Evolutionary conservation across 805 yeast genomes (phyloP).

Genomic region (Torulaspora delbrueckii): DNA sequence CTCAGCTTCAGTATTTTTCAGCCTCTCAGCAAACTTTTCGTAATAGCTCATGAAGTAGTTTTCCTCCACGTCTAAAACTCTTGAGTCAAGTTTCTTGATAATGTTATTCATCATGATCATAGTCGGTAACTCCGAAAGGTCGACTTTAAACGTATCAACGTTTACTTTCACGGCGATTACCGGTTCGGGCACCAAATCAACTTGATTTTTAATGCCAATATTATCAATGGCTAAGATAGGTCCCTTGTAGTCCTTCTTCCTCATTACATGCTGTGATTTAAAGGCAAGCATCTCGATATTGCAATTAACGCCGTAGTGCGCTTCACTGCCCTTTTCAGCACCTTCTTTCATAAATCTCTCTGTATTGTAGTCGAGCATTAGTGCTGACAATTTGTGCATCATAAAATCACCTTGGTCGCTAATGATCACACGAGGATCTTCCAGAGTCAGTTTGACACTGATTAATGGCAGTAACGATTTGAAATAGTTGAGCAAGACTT

Average conservation of each 20-base stretch:
- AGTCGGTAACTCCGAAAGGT: slow-evolving; percentile 30
- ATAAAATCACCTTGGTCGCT: slow-evolving; percentile 32
- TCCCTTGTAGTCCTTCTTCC: slow-evolving; percentile 13
- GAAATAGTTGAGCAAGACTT: slow-evolving; percentile 15
- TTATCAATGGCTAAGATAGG: slow-evolving; percentile 23
- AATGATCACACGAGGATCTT: slow-evolving; percentile 37
- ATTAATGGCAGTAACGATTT: slow-evolving; percentile 34
- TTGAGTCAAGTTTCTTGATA: slow-evolving; percentile 23
- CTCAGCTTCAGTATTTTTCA: slow-evolving; percentile 18
- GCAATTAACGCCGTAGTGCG: slow-evolving; percentile 19
- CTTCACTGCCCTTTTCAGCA: slow-evolving; percentile 6
- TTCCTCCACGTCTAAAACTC: slow-evolving; percentile 28
- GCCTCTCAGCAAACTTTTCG: slow-evolving; percentile 25
- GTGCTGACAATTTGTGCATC: slow-evolving; percentile 31
- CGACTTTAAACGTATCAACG: slow-evolving; percentile 23
- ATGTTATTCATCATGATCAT: slow-evolving; percentile 28
- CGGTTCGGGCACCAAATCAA: slow-evolving; percentile 25
- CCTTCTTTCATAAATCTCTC: slow-evolving; percentile 14
- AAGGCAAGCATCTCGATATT: slow-evolving; percentile 24
- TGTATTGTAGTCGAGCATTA: slow-evolving; percentile 23
- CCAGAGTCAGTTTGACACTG: slow-evolving; percentile 37
- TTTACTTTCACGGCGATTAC: slow-evolving; percentile 17
- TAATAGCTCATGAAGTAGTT: slow-evolving; percentile 29
- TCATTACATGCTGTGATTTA: slow-evolving; percentile 22
- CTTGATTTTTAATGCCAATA: slow-evolving; percentile 19